Evolutionary conservation across 805 yeast genomes (phyloP).

Genomic region (Pichia membranifaciens): DNA sequence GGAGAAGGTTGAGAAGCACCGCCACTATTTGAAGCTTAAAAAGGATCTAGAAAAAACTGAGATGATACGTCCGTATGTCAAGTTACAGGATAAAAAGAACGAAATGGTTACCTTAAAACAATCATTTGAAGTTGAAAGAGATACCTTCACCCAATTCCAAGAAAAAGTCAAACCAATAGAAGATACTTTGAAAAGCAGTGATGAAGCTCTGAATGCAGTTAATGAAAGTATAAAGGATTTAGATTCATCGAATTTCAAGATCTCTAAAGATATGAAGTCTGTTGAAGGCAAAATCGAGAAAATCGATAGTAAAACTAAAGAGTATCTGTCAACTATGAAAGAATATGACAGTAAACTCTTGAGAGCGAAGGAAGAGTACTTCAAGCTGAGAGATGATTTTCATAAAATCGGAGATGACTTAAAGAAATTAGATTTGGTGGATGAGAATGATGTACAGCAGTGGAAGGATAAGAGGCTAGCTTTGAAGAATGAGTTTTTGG

Average conservation of each 20-base stretch:
- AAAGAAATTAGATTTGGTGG: conserved; percentile 12
- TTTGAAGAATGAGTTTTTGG: conserved; percentile 20
- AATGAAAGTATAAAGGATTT: conserved; percentile 4
- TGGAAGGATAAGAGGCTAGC: conserved; percentile 24
- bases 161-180: conserved; percentile 20
- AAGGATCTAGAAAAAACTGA: conserved; percentile 34
- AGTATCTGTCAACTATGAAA: conserved; percentile 29
- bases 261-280: neutral
- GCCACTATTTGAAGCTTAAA: conserved; percentile 40
- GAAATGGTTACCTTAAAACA: conserved; percentile 28
- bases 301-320: conserved; percentile 24
- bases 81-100: conserved; percentile 31
- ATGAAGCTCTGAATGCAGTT: conserved; percentile 10
- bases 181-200: conserved; percentile 13
- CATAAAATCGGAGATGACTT: conserved; percentile 11
- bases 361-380: conserved; percentile 31
- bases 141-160: conserved; percentile 21
- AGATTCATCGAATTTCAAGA: neutral
- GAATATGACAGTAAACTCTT: conserved; percentile 33
- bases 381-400: conserved; percentile 22
- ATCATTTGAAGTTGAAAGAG: conserved; percentile 22
- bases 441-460: conserved; percentile 19
- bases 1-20: conserved; percentile 41
- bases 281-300: conserved; percentile 12
- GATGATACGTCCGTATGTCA: conserved; percentile 33